These are phyloP conservation scores for Podaxis rugospora DNA, from an alignment of 768 basidiomycete genomes.

Conservation along the genomic window DNA sequence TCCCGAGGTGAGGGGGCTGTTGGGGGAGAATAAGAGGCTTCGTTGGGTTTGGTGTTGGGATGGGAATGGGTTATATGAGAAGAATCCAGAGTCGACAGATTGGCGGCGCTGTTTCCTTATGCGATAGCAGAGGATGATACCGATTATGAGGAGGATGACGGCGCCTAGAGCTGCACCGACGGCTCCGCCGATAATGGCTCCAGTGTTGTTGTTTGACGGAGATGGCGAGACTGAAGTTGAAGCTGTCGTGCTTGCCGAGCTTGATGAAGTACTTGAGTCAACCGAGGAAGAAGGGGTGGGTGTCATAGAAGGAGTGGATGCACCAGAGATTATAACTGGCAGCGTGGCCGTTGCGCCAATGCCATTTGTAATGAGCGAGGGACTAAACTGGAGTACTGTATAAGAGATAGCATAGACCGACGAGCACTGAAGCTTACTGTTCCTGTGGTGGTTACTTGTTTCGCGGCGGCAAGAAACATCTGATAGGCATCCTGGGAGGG, in stretches of 20 bases:
- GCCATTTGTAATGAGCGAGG: conserved; percentile 24
- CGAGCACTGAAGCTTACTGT: conserved; percentile 16
- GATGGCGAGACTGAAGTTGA: conserved; percentile 11
- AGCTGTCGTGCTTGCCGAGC: background rate
- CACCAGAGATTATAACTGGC: background rate
- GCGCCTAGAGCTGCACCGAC: conserved; percentile 15
- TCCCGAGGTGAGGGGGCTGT: background rate
- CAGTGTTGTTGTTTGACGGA: conserved; percentile 4
- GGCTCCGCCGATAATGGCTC: conserved; percentile 18
- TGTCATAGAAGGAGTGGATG: conserved; percentile 11
- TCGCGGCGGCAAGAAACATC: conserved; percentile 24
- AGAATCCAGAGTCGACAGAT: conserved; percentile 12
- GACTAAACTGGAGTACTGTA: conserved; percentile 17
- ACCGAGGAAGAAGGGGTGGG: conserved; percentile 4
- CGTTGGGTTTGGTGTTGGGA: background rate
- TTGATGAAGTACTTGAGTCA: conserved; percentile 1
- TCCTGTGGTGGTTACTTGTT: conserved; percentile 21
- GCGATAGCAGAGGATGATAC: conserved; percentile 10
- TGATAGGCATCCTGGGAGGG: conserved; percentile 21
- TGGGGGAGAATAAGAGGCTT: background rate
- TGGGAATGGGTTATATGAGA: conserved; percentile 14
- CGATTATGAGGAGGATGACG: conserved; percentile 6
- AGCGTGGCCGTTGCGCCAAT: conserved; percentile 29
- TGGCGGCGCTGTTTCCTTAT: conserved; percentile 7
- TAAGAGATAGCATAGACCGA: background rate